Evolutionary conservation across 331 rosid genomes (phyloP).

Genomic region (Pyracantha coccinea): DNA sequence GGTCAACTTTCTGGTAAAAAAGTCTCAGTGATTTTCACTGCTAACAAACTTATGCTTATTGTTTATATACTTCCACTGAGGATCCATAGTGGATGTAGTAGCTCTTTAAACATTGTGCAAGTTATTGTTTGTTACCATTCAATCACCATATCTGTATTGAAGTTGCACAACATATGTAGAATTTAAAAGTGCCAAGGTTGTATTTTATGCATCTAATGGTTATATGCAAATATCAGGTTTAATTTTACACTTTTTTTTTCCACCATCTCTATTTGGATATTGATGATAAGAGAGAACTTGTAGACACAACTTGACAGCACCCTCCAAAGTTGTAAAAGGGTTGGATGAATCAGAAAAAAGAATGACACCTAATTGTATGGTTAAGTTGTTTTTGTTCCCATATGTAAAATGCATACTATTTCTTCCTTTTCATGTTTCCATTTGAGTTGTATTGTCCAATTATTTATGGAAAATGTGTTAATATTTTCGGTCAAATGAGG

Average conservation of each 20-base stretch:
- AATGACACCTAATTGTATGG: neutral
- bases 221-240: no score
- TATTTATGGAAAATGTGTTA: neutral
- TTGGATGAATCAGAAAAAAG: neutral
- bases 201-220: neutral
- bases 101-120: neutral
- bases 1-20: neutral
- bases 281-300: constrained; percentile 2
- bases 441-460: neutral
- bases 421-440: neutral
- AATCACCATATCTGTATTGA: neutral
- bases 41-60: neutral
- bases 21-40: neutral
- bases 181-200: neutral
- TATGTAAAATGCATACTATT: neutral
- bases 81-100: neutral
- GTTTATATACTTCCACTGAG: neutral
- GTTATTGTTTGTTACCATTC: neutral
- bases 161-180: neutral
- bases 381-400: neutral
- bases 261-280: neutral
- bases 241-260: no score
- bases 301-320: neutral
- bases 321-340: neutral
- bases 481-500: neutral